phyloP scores from a whole-genome alignment of 805 yeast genomes.

The Candida sphagnicola region DNA sequence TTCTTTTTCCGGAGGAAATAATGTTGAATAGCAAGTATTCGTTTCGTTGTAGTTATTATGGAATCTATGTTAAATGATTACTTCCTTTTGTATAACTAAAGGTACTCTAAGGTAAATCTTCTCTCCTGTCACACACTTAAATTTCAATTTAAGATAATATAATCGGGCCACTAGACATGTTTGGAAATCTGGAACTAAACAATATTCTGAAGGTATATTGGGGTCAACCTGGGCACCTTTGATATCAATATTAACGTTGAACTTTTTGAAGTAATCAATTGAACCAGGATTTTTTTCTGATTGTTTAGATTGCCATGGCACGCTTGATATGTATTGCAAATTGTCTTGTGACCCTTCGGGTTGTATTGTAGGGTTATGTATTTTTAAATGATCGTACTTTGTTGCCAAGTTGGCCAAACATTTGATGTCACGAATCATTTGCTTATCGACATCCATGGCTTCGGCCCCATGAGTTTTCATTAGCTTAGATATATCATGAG shows the following conservation, averaged over 20 bases:
- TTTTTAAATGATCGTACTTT: conserved; percentile 23
- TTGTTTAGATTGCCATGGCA: conserved; percentile 16
- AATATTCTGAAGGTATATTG: conserved; percentile 20
- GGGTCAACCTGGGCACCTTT: conserved; percentile 16
- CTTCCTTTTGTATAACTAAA: conserved; percentile 17
- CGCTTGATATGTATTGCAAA: conserved; percentile 9
- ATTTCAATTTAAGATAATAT: conserved; percentile 25
- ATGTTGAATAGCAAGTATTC: too few species aligned
- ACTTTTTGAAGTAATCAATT: conserved; percentile 16
- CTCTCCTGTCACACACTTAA: conserved; percentile 23
- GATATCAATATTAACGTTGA: conserved; percentile 23
- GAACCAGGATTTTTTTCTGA: conserved; percentile 2
- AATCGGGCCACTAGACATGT: conserved; percentile 29
- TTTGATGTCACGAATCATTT: conserved; percentile 24
- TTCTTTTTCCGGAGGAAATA: too few species aligned
- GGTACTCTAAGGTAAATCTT: conserved; percentile 23
- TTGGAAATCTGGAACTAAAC: conserved; percentile 38
- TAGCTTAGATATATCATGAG: conserved; percentile 22
- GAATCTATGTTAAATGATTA: neutral
- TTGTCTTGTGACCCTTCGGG: conserved; percentile 7
- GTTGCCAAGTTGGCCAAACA: conserved; percentile 27
- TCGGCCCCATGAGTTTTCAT: conserved; percentile 19
- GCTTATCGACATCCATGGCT: conserved; percentile 22
- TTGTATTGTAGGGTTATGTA: conserved; percentile 14
- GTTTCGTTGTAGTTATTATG: too few species aligned